A percentile compares a stretch with the other conserved stretches of the same genome.
These are phyloP conservation scores for Eragrostis nindensis DNA, from an alignment of 176 grass and related monocot species.

Conservation along the genomic window DNA sequence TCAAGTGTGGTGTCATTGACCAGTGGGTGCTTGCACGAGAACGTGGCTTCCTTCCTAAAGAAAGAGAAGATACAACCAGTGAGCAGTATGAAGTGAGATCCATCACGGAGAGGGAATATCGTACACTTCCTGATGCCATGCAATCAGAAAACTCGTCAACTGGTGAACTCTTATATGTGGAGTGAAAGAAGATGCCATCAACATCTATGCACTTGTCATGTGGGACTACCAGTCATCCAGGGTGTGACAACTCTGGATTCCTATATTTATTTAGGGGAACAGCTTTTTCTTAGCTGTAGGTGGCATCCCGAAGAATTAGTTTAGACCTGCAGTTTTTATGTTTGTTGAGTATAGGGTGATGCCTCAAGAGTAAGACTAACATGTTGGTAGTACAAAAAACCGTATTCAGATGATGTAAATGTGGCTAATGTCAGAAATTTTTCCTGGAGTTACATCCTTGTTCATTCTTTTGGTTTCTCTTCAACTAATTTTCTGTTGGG, in stretches of 20 bases:
- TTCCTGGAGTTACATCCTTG: not conserved
- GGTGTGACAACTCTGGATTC: too few species aligned
- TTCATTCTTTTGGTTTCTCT: slow-evolving; percentile 15
- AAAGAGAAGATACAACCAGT: slow-evolving; percentile 25
- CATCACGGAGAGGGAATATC: slow-evolving; percentile 66
- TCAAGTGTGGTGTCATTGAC: slow-evolving; percentile 70
- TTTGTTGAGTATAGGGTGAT: slow-evolving; percentile 25
- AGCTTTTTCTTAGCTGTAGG: too few species aligned
- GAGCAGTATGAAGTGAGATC: slow-evolving; percentile 43
- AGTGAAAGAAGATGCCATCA: slow-evolving; percentile 21
- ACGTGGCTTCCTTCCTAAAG: slow-evolving; percentile 59
- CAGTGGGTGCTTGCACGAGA: slow-evolving; percentile 66
- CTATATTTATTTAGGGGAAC: too few species aligned
- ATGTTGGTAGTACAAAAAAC: slow-evolving; percentile 18
- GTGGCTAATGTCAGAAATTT: slow-evolving; percentile 7
- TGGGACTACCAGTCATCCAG: too few species aligned
- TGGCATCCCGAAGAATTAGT: not conserved
- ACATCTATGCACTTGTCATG: not conserved
- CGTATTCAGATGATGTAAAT: not conserved
- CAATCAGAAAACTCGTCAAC: not conserved
- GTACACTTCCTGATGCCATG: slow-evolving; percentile 38
- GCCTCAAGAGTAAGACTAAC: slow-evolving; percentile 33
- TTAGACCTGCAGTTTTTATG: slow-evolving; percentile 38
- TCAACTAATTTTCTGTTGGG: not conserved
- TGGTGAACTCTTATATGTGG: slow-evolving; percentile 32